Percentiles rank a stretch among this genome's conserved stretches.
phyloP scores from a whole-genome alignment of 108 stramenopile genomes.

The Aurantiochytrium sp. region DNA sequence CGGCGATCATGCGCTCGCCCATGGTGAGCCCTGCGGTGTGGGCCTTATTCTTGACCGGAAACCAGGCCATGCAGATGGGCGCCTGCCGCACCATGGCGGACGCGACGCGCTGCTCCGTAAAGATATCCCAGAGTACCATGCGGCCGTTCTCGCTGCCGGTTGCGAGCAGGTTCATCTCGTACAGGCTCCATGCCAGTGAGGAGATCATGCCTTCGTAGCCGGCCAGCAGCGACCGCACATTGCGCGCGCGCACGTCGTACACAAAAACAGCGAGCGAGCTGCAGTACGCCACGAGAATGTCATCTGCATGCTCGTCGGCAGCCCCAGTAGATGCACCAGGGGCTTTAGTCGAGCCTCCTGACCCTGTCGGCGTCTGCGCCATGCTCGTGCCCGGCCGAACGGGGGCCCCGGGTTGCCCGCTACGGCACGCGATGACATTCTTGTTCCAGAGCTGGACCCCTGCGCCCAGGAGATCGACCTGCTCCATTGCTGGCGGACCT shows the following conservation, averaged over 20 bases:
- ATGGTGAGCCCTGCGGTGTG: not conserved
- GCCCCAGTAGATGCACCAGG: too few species aligned
- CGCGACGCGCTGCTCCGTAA: not conserved
- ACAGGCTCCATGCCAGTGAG: not conserved
- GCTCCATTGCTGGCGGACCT: not conserved
- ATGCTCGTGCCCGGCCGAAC: not conserved
- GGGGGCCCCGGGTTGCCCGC: too few species aligned
- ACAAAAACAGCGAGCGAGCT: conserved; percentile 18
- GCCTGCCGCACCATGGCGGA: not conserved
- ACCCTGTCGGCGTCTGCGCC: not conserved
- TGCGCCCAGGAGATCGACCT: not conserved
- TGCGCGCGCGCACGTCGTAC: not conserved
- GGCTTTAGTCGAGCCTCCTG: too few species aligned
- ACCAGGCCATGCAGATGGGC: conserved; percentile 14
- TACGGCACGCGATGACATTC: not conserved
- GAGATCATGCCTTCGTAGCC: conserved; percentile 8
- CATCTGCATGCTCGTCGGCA: not conserved
- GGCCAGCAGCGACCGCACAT: not conserved
- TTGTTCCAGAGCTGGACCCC: conserved; percentile 25
- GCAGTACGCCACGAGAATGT: not conserved
- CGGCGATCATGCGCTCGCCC: not conserved
- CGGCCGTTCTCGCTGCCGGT: not conserved
- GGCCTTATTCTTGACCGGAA: not conserved
- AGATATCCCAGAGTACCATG: not conserved
- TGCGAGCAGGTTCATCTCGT: not conserved